phyloP scores from a whole-genome alignment of 805 yeast genomes.

The Yueomyces sp. region DNA sequence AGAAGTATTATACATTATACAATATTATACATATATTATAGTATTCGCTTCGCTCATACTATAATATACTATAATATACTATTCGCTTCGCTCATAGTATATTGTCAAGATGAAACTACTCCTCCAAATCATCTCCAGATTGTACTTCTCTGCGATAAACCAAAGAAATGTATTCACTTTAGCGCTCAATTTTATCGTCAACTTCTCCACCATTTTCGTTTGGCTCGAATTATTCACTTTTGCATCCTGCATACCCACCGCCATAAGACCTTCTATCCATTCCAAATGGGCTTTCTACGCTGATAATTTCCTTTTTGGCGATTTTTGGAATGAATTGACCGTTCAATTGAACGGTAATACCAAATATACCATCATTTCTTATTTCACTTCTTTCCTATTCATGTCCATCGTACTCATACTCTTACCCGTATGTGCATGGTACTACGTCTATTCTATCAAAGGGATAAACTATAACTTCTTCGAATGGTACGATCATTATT shows the following conservation, averaged over 20 bases:
- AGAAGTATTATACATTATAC: no score
- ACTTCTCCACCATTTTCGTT: constrained; percentile 38
- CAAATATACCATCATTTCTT: constrained; percentile 4
- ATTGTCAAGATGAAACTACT: neutral
- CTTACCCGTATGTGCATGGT: constrained; percentile 18
- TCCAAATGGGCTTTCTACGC: constrained; percentile 32
- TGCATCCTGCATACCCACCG: constrained; percentile 43
- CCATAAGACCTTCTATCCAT: constrained; percentile 39
- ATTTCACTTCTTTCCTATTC: constrained; percentile 8
- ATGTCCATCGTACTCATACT: constrained; percentile 4
- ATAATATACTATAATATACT: no score
- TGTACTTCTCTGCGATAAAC: constrained; percentile 20
- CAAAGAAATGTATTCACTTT: constrained; percentile 27
- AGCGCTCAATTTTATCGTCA: constrained; percentile 31
- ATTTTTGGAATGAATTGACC: constrained; percentile 18
- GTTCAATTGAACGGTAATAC: constrained; percentile 6
- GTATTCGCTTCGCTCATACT: no score
- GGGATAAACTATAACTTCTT: constrained; percentile 9
- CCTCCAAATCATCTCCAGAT: constrained; percentile 4
- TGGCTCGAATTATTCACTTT: constrained; percentile 48
- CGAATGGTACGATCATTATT: constrained; percentile 14
- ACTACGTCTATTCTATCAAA: constrained; percentile 13
- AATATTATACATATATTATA: no score
- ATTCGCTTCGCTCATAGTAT: no score
- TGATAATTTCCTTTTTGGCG: constrained; percentile 20